Conservation (phyloP, 345 rosid species). For the Eucalyptus camaldulensis region DNA sequence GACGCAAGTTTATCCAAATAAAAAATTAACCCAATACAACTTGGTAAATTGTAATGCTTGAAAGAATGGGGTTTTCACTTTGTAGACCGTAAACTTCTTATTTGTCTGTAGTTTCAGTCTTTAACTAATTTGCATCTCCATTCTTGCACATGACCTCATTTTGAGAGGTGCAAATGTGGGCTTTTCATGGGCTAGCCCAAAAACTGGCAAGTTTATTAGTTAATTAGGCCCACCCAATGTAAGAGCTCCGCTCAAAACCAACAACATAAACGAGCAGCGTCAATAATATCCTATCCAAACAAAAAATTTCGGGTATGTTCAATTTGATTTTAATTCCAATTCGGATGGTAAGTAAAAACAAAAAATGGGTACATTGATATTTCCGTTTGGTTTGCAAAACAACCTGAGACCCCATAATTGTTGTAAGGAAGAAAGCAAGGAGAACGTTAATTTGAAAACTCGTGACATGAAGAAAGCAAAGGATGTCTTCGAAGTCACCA, state of each 20-base stretch:
- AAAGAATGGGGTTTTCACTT: too few relatives aligned
- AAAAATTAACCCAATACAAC: too few relatives aligned
- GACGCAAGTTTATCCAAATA: too few relatives aligned
- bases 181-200: too few relatives aligned
- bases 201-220: too few relatives aligned
- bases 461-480: background rate
- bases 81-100: background rate
- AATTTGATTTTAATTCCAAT: background rate
- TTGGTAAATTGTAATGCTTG: too few relatives aligned
- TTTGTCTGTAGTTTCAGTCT: background rate
- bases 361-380: background rate
- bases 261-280: background rate
- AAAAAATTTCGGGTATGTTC: background rate
- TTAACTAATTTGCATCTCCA: background rate
- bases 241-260: too few relatives aligned
- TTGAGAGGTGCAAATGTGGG: background rate
- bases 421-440: background rate
- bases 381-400: background rate
- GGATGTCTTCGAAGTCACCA: background rate
- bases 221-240: too few relatives aligned
- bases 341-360: background rate
- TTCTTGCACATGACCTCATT: background rate
- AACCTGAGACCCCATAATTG: background rate
- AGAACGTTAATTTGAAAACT: background rate
- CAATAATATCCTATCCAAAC: background rate